A percentile compares a stretch with the other conserved stretches of the same genome.
phyloP scores from a whole-genome alignment of 1,139 yeast genomes.

The Diutina siamensis region DNA sequence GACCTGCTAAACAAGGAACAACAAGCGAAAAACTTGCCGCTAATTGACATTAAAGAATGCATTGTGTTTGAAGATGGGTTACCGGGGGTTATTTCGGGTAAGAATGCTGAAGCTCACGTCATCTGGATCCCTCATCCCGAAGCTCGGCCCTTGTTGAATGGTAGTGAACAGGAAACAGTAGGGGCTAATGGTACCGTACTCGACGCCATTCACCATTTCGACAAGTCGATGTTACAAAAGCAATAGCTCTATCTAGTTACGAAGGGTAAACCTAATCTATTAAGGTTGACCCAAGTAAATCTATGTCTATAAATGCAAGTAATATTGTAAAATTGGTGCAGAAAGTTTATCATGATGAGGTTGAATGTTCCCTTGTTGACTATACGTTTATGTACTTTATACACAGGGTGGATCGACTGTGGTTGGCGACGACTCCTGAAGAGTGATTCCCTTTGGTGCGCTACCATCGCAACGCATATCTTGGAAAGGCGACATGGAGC shows the following conservation, averaged over 20 bases:
- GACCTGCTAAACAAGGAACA: conserved; percentile 47
- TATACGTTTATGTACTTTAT: too few relatives aligned
- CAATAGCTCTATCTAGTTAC: too few relatives aligned
- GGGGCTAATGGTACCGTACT: not conserved
- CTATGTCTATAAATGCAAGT: too few relatives aligned
- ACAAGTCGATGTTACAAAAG: not conserved
- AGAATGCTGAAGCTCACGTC: conserved; percentile 72
- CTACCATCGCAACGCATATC: not conserved
- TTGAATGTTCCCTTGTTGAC: too few relatives aligned
- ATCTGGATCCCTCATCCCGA: conserved; percentile 87
- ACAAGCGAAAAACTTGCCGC: conserved; percentile 20
- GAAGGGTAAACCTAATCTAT: too few relatives aligned
- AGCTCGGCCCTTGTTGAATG: conserved; percentile 22
- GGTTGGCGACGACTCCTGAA: too few relatives aligned
- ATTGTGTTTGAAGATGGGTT: conserved; percentile 90
- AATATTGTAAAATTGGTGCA: too few relatives aligned
- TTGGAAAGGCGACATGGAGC: not conserved
- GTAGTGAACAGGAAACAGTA: not conserved
- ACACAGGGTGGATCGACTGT: too few relatives aligned
- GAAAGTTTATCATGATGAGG: too few relatives aligned
- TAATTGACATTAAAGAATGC: conserved; percentile 63
- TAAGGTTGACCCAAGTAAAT: too few relatives aligned
- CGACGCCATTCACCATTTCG: not conserved
- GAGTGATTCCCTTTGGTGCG: too few relatives aligned
- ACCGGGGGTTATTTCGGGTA: conserved; percentile 77